Base-by-base conservation (phyloP, 805 yeast genomes). In the Yarrowia phangngaensis region DNA sequence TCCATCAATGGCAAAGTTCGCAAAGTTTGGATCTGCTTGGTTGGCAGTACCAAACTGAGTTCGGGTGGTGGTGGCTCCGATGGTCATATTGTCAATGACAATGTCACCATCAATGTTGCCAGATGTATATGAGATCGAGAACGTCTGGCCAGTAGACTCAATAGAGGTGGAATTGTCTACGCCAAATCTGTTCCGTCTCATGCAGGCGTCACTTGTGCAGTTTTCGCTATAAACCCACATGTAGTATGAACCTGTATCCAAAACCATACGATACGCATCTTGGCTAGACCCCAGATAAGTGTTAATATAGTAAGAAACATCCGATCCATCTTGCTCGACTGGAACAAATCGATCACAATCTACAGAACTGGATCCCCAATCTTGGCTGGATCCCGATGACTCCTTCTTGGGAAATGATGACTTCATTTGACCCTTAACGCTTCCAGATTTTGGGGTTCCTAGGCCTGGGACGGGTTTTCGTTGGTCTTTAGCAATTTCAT, bases 201-300 rank as follows among this genome's bases (percentile, higher is more conserved):
- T 62, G 53, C 84, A 80, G 1, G 75, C 67, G 8, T 55, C 52
- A 43, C 69, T 69, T 1, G 64, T 60, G 64, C 85, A 80, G 28
- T 71, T 61, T 1, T 68, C 60, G 38, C 76, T 78, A 58, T 77
- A 79, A 3, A 80, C 69, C 86, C 86, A 80, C 2, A 78, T 59
- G 51, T 78, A 73, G 13, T 79, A 78, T 20, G 82, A 76, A 6
- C 83, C 85, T 0, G 86, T 80, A 60, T 80, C 86, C 13, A 80
- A 63, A 14, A 80, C 68, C 29, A 80, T 63, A 4, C 76, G 75
- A 55, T 71, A 77, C 23, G 64, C 64, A n/a, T 60, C 59, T 8
- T 45, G 32, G 8, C 31, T 48, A 9, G 57, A 36, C 19, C 66
- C 66, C 12, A 63, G 30, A 16, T 46, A 32, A 11, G 59, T 45